These are phyloP conservation scores for Chalaropsis ovoidea DNA, from an alignment of 2,329 filamentous ascomycete species.

Conservation along the genomic window DNA sequence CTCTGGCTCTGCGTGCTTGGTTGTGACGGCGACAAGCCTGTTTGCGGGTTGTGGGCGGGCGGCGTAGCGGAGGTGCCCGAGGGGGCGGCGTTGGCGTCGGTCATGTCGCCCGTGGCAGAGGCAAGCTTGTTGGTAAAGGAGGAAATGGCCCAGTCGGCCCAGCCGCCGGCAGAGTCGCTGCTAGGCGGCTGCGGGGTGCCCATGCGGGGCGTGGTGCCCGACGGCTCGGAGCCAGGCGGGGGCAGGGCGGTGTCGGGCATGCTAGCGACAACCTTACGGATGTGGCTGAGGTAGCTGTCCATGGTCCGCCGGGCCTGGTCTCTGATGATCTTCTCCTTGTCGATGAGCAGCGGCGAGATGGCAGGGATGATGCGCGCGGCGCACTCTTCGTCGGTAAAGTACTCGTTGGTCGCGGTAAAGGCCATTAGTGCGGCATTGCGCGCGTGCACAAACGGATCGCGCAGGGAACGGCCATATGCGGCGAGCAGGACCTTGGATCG, in stretches of 20 bases:
- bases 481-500: conserved; percentile 85
- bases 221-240: conserved; percentile 46
- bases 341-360: conserved; percentile 73
- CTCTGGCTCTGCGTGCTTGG: conserved; percentile 27
- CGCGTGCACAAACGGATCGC: conserved; percentile 91
- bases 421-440: conserved; percentile 83
- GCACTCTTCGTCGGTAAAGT: conserved; percentile 83
- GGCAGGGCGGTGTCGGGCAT: conserved; percentile 76
- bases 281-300: conserved; percentile 71
- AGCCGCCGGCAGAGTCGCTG: conserved; percentile 47
- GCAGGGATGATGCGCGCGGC: conserved; percentile 73
- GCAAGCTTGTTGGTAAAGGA: conserved; percentile 94
- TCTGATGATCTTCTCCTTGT: conserved; percentile 90
- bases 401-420: conserved; percentile 70
- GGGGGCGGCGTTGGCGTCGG: conserved; percentile 35
- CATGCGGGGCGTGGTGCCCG: conserved; percentile 57
- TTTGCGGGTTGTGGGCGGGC: conserved; percentile 30
- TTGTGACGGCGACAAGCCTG: conserved; percentile 35
- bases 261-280: conserved; percentile 64
- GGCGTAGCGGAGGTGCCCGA: background rate
- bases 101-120: conserved; percentile 75
- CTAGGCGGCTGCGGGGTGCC: conserved; percentile 56
- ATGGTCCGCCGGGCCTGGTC: conserved; percentile 86
- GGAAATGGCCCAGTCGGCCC: conserved; percentile 97
- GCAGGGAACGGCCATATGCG: conserved; percentile 77